Percentiles rank a stretch among this genome's conserved stretches.
phyloP scores from a whole-genome alignment of 371 early-diverging fungal genomes.

The Saksenaea vasiformis region DNA sequence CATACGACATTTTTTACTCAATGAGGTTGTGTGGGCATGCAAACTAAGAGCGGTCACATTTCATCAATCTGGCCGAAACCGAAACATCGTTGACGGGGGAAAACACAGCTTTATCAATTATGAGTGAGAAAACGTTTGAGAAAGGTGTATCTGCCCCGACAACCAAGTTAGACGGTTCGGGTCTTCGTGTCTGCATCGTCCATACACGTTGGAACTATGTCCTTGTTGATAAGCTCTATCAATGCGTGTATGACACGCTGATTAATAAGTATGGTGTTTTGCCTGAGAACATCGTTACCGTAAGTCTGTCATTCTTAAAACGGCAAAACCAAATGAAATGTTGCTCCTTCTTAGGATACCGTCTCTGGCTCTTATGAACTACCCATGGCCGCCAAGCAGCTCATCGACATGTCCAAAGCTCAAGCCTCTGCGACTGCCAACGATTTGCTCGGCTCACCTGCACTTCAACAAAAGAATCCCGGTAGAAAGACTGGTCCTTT shows the following conservation, averaged over 20 bases:
- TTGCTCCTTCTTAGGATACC: slow-evolving; percentile 41
- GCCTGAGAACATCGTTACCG: slow-evolving; percentile 71
- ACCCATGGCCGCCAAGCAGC: slow-evolving; percentile 85
- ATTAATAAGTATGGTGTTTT: slow-evolving; percentile 64
- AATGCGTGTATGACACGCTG: slow-evolving; percentile 73
- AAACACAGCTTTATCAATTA: slow-evolving; percentile 1
- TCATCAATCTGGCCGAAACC: too few relatives aligned
- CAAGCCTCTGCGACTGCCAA: slow-evolving; percentile 57
- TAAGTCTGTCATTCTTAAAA: slow-evolving; percentile 17
- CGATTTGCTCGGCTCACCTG: slow-evolving; percentile 57
- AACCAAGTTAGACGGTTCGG: slow-evolving; percentile 63
- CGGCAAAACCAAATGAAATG: neutral
- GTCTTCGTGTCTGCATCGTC: slow-evolving; percentile 81
- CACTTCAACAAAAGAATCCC: slow-evolving; percentile 12
- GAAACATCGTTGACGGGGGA: too few relatives aligned
- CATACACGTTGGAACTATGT: slow-evolving; percentile 93
- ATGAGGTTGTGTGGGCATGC: too few relatives aligned
- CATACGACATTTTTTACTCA: too few relatives aligned
- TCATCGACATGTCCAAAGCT: slow-evolving; percentile 68
- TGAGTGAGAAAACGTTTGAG: slow-evolving; percentile 55
- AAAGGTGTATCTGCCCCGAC: slow-evolving; percentile 72
- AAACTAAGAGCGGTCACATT: too few relatives aligned
- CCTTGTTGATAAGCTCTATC: slow-evolving; percentile 81
- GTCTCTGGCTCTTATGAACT: slow-evolving; percentile 96
- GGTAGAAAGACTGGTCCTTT: slow-evolving; percentile 58